phyloP scores from a whole-genome alignment of 1,139 yeast genomes.

The Lodderomyces oxycetoniae region DNA sequence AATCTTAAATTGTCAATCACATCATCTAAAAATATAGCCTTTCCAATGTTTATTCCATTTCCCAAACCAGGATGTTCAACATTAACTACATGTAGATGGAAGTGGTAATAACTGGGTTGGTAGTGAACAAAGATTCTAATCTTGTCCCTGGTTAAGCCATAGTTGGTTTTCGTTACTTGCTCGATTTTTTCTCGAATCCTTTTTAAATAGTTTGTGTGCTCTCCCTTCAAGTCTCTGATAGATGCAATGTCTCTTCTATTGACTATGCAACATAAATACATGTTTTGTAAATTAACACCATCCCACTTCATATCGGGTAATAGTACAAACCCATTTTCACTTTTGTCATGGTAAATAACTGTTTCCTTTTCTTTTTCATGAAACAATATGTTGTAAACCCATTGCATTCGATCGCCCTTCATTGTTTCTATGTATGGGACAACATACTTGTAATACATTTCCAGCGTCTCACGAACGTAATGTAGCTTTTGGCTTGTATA shows the following conservation, averaged over 20 bases:
- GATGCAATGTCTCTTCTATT: conserved; percentile 67
- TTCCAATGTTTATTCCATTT: conserved; percentile 68
- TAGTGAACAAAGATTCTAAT: conserved; percentile 78
- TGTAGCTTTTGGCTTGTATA: conserved; percentile 55
- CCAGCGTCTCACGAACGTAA: conserved; percentile 76
- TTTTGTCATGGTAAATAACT: conserved; percentile 57
- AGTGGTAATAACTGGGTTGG: conserved; percentile 94
- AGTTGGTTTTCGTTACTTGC: conserved; percentile 43
- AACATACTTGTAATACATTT: conserved; percentile 56
- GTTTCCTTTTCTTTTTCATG: conserved; percentile 84
- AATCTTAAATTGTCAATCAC: conserved; percentile 64
- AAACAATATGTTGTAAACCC: conserved; percentile 85
- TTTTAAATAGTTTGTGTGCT: conserved; percentile 56
- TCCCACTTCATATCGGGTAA: conserved; percentile 95
- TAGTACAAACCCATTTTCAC: conserved; percentile 52
- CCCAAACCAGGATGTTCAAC: conserved; percentile 70
- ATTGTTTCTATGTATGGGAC: conserved; percentile 73
- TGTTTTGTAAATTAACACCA: conserved; percentile 57
- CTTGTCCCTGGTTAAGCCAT: conserved; percentile 38
- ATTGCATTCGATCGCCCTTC: conserved; percentile 73
- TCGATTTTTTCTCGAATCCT: conserved; percentile 42
- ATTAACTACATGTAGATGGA: conserved; percentile 89
- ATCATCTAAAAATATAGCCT: conserved; percentile 77
- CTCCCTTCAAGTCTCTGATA: conserved; percentile 63
- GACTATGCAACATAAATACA: conserved; percentile 78